A percentile compares a stretch with the other conserved stretches of the same genome.
phyloP scores from a whole-genome alignment of 2,329 filamentous ascomycete genomes.

The Clarireedia sp. region DNA sequence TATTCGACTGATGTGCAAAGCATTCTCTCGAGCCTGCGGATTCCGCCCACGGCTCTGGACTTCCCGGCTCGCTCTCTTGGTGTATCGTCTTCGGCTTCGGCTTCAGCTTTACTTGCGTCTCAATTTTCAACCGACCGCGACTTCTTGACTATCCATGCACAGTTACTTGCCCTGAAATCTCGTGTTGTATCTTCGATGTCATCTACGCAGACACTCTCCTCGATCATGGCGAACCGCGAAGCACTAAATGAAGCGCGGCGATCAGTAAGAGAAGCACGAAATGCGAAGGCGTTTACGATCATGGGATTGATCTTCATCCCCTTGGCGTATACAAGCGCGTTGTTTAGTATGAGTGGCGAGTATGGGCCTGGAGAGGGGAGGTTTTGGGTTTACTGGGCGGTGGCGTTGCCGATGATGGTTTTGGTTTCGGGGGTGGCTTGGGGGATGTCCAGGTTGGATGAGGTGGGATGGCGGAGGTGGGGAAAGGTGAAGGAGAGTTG shows the following conservation, averaged over 20 bases:
- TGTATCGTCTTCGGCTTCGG: too few relatives aligned
- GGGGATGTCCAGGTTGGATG: background rate
- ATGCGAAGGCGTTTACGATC: background rate
- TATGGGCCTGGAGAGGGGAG: background rate
- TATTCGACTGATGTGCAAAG: background rate
- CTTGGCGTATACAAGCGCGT: background rate
- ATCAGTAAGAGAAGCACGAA: background rate
- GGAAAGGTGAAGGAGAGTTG: background rate
- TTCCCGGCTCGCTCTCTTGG: too few relatives aligned
- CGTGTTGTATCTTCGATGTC: background rate
- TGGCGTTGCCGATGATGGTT: background rate
- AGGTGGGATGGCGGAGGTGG: background rate
- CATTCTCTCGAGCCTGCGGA: background rate
- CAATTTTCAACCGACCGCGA: background rate
- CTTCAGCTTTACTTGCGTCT: background rate
- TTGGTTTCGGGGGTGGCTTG: background rate
- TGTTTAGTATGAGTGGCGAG: conserved; percentile 4
- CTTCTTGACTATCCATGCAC: background rate
- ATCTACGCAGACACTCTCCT: background rate
- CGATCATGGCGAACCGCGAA: background rate
- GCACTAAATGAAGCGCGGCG: background rate
- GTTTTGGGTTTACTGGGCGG: conserved; percentile 1
- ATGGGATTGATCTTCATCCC: background rate
- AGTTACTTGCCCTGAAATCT: background rate
- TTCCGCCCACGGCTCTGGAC: background rate